Conservation (phyloP, 768 basidiomycete genomes). For the Xerocomus spinulosus region DNA sequence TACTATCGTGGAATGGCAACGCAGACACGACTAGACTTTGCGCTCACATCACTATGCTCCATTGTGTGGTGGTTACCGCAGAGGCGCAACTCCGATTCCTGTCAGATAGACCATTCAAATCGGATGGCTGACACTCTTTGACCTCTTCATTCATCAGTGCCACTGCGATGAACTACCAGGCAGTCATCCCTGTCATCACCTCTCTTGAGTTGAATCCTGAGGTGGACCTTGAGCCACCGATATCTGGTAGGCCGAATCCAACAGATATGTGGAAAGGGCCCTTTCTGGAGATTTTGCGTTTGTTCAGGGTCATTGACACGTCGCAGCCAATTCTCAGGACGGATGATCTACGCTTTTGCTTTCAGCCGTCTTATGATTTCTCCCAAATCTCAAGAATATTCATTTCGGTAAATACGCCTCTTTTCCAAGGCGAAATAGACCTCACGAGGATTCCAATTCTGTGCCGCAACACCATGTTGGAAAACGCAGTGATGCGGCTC, state of each 20-base stretch:
- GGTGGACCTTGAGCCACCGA: not conserved
- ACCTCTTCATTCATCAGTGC: conserved; percentile 8
- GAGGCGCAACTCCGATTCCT: not conserved
- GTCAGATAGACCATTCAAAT: not conserved
- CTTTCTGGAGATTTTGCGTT: conserved; percentile 8
- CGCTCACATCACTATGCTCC: too few relatives aligned
- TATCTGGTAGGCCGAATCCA: not conserved
- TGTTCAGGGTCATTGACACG: conserved; percentile 1
- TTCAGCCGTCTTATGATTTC: conserved; percentile 14
- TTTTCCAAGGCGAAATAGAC: not conserved
- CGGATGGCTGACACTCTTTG: conserved; percentile 7
- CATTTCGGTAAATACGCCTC: conserved; percentile 3
- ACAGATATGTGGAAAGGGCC: conserved; percentile 6
- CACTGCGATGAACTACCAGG: conserved; percentile 5
- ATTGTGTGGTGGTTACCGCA: too few relatives aligned
- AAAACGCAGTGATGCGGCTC: not conserved
- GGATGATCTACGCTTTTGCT: conserved; percentile 5
- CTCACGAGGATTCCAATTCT: not conserved
- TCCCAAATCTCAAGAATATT: conserved; percentile 9
- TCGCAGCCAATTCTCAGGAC: not conserved
- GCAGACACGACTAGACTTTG: too few relatives aligned
- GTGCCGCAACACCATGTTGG: not conserved
- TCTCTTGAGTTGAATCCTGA: not conserved
- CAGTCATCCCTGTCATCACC: conserved; percentile 2
- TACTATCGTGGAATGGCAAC: too few relatives aligned